Evolutionary conservation across 2,329 filamentous ascomycete genomes (phyloP).

Genomic region (Graphilbum fragrans): DNA sequence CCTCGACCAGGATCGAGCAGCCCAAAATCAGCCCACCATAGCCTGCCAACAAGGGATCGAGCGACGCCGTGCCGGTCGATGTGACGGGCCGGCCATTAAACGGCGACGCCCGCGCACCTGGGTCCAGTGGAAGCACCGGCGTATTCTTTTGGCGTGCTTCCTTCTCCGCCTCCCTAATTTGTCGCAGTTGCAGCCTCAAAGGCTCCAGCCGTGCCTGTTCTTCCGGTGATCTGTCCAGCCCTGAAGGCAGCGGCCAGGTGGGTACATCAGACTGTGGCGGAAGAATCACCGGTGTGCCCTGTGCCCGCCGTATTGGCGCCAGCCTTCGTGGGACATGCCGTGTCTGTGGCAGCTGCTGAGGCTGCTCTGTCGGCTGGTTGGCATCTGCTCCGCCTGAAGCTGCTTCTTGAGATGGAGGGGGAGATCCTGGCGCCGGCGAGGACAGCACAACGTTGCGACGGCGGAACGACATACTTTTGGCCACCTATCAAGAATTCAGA

Average conservation of each 20-base stretch:
- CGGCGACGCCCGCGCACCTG: slow-evolving; percentile 67
- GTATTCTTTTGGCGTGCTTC: not conserved
- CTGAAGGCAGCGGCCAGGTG: slow-evolving; percentile 4
- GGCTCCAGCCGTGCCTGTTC: slow-evolving; percentile 3
- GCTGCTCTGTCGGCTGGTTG: not conserved
- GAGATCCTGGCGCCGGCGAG: slow-evolving; percentile 13
- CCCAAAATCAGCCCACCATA: slow-evolving; percentile 79
- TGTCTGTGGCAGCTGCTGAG: slow-evolving; percentile 17
- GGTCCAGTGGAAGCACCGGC: slow-evolving; percentile 17
- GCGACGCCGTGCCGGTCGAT: slow-evolving; percentile 77
- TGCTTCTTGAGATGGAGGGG: not conserved
- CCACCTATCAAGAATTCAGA: too few species aligned
- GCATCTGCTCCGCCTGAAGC: not conserved
- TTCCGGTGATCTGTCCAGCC: slow-evolving; percentile 1
- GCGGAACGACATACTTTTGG: slow-evolving; percentile 39
- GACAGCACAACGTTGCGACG: slow-evolving; percentile 43
- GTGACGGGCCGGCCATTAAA: slow-evolving; percentile 79
- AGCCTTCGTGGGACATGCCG: too few species aligned
- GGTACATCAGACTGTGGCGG: not conserved
- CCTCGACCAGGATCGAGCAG: slow-evolving; percentile 68
- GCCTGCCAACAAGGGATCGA: slow-evolving; percentile 76
- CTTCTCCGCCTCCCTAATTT: slow-evolving; percentile 2
- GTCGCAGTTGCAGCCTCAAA: slow-evolving; percentile 6
- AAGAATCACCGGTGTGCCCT: not conserved
- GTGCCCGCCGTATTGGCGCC: too few species aligned